A percentile compares a stretch with the other conserved stretches of the same genome.
Evolutionary conservation across 768 basidiomycete species (phyloP).

Genomic region (Boletales sp.): DNA sequence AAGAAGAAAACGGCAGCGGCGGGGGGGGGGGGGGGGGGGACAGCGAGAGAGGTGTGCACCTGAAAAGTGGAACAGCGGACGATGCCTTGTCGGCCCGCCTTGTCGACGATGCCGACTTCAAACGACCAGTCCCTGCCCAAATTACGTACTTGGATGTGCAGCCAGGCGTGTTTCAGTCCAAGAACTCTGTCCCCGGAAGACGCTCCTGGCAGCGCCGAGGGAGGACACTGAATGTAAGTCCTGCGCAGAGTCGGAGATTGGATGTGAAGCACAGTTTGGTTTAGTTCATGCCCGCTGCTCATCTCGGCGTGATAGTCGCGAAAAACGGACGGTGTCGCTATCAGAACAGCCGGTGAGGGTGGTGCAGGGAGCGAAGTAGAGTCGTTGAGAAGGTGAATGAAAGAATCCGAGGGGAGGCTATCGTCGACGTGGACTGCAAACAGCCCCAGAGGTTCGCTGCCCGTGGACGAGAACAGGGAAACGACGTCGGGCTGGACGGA

Average conservation of each 20-base stretch:
- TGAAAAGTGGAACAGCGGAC: conserved; percentile 78
- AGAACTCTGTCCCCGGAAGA: conserved; percentile 32
- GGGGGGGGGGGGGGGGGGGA: conserved; percentile 1
- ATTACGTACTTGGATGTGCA: conserved; percentile 72
- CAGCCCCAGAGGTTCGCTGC: conserved; percentile 55
- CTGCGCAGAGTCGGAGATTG: conserved; percentile 71
- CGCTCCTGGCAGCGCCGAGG: conserved; percentile 18
- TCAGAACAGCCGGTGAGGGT: conserved; percentile 41
- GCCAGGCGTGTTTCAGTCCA: conserved; percentile 66
- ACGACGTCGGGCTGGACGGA: conserved; percentile 59
- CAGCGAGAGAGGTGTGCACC: conserved; percentile 37
- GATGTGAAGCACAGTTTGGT: conserved; percentile 72
- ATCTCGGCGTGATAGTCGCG: conserved; percentile 26
- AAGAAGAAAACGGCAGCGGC: not conserved
- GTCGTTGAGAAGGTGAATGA: conserved; percentile 63
- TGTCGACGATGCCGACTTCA: conserved; percentile 72
- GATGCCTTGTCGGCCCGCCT: conserved; percentile 51
- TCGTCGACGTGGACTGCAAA: conserved; percentile 49
- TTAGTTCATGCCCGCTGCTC: conserved; percentile 38
- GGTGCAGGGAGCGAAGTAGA: conserved; percentile 46
- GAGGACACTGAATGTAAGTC: conserved; percentile 67
- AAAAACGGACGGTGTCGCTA: conserved; percentile 37
- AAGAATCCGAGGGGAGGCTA: conserved; percentile 56
- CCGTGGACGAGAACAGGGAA: conserved; percentile 76
- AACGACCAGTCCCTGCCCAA: conserved; percentile 68